phyloP scores from a whole-genome alignment of 2,329 filamentous ascomycete species.

The Cladosporium cucumerinum region DNA sequence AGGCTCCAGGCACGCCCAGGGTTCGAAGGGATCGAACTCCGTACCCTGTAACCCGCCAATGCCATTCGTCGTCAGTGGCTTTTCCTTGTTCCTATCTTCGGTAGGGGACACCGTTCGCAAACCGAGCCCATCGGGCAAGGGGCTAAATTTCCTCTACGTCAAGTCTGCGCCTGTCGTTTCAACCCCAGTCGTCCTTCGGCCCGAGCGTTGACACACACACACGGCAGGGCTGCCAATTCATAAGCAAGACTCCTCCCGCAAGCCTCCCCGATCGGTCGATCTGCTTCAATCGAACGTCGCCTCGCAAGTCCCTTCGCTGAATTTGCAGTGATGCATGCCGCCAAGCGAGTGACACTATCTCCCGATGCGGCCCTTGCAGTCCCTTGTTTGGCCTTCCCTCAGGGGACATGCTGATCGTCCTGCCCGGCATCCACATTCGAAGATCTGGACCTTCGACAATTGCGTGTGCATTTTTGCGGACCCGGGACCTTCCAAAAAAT shows the following conservation, averaged over 20 bases:
- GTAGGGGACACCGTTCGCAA: not conserved
- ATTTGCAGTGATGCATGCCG: not conserved
- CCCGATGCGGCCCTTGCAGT: not conserved
- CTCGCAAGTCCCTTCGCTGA: not conserved
- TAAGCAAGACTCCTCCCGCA: not conserved
- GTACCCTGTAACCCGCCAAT: not conserved
- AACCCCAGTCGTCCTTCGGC: not conserved
- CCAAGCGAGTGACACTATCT: not conserved
- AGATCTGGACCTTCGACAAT: not conserved
- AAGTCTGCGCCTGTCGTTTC: not conserved
- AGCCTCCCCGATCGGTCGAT: slow-evolving; percentile 8
- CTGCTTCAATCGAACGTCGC: not conserved
- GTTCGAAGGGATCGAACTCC: not conserved
- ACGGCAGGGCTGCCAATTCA: not conserved
- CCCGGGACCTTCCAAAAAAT: not conserved
- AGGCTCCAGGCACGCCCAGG: not conserved
- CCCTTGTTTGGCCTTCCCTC: not conserved
- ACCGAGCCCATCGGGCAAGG: not conserved
- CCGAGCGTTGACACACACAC: slow-evolving; percentile 4
- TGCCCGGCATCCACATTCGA: not conserved
- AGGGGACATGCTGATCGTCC: slow-evolving; percentile 1
- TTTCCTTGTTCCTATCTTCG: not conserved
- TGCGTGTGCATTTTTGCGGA: not conserved
- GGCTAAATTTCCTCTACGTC: not conserved
- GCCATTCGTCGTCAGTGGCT: slow-evolving; percentile 3